These are phyloP conservation scores for Cystobasidiopsis lactophilus DNA, from an alignment of 768 basidiomycete species.

Conservation along the genomic window DNA sequence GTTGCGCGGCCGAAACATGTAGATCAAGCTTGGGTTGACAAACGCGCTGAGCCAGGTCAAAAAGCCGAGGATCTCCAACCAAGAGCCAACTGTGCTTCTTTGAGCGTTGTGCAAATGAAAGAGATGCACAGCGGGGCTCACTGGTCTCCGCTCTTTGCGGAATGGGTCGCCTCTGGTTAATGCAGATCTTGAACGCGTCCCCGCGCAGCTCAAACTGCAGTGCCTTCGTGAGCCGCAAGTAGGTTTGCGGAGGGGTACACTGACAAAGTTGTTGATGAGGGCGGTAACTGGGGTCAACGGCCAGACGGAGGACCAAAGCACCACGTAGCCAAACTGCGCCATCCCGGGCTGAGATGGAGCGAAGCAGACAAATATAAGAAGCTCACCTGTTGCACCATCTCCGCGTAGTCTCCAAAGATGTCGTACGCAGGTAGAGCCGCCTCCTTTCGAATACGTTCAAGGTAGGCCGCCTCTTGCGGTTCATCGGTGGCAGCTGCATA, in stretches of 20 bases:
- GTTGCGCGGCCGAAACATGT: conserved; percentile 51
- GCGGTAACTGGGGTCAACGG: conserved; percentile 75
- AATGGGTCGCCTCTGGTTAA: conserved; percentile 60
- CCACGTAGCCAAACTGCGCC: conserved; percentile 57
- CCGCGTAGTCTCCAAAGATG: conserved; percentile 67
- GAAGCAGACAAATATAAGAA: neutral
- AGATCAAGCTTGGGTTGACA: conserved; percentile 72
- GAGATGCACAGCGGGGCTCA: no score
- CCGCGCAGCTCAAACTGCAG: conserved; percentile 57
- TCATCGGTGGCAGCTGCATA: conserved; percentile 37
- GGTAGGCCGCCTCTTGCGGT: conserved; percentile 50
- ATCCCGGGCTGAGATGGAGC: neutral
- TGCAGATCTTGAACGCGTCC: conserved; percentile 86
- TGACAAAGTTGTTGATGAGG: conserved; percentile 53
- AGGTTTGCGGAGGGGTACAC: neutral
- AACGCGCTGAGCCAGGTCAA: conserved; percentile 75
- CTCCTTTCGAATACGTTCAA: conserved; percentile 56
- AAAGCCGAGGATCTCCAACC: conserved; percentile 64
- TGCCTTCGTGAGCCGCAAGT: neutral
- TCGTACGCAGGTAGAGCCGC: conserved; percentile 59
- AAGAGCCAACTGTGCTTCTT: conserved; percentile 45
- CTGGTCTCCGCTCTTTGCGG: conserved; percentile 59
- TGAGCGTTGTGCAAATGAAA: no score
- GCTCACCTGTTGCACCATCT: conserved; percentile 63
- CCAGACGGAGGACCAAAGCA: conserved; percentile 84